Evolutionary conservation across 768 basidiomycete species (phyloP), one percentile per base, ranked within the genome.

Genomic region (Russula brevipes): DNA sequence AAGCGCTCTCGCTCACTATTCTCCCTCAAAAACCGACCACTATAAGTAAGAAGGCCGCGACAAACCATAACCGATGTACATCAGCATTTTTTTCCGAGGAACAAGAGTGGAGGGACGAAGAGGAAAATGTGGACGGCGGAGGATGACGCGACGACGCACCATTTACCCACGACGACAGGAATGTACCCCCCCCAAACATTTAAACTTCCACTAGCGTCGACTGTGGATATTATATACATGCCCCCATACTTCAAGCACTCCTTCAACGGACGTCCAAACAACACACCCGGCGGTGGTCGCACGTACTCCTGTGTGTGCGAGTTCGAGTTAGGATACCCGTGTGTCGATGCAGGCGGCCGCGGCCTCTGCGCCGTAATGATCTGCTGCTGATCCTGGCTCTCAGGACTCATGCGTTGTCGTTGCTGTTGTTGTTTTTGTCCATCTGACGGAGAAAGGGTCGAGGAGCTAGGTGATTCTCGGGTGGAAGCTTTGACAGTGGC

Each of bases 101-200:
- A 68, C 58, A 63, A 42, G 45, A 47, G 51, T 44, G 41, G 41
- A 4, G 9, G n/a, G n/a, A 52, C 17, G 19, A 38, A 36, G 7
- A 14, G 16, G n/a, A n/a, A 16, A n/a, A 52, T 38, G 36, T 31
- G 57, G n/a, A 39, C 68, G 65, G 24, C 24, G 30, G n/a, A 31
- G 33, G 33, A 19, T 5, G n/a, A 31, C 11, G 24, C 12, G 17
- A 63, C n/a, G n/a, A n/a, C 87, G 70, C 69, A 93, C 92, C 94
- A 98, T 76, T 97, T 98, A 51, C 96, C 96, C 46, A 99, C 96
- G 57, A 98, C 94, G 46, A 98, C 92, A 9, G 96, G 96, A 54
- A 99, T 91, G 72, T 89, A 90, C 1, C 95, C 94, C 1, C 95
- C 94, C 89, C 91, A 95, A 5, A 94, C 88, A 72, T 90, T 91